Percentiles rank a stretch among this genome's conserved stretches.
Conservation (phyloP, 106 monocot genomes). For the Allium fistulosum region DNA sequence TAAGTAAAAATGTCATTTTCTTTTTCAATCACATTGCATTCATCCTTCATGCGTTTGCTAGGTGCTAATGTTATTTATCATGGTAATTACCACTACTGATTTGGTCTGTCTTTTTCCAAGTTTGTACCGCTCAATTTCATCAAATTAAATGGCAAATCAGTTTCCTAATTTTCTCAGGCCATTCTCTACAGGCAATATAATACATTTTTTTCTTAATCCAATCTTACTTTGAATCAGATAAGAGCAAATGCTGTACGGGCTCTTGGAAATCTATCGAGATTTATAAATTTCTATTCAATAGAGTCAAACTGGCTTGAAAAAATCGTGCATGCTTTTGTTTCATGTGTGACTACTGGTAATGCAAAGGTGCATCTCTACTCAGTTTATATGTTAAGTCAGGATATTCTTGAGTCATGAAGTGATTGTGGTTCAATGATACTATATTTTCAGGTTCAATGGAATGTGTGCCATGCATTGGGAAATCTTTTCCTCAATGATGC, state of each 20-base stretch:
- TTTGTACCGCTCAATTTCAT: background rate
- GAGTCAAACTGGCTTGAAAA: constrained; percentile 70
- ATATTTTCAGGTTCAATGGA: constrained; percentile 89
- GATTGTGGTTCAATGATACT: background rate
- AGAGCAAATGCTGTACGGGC: constrained; percentile 98
- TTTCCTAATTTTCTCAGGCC: too few species aligned
- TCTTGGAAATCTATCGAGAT: constrained; percentile 95
- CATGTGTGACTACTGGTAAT: constrained; percentile 99
- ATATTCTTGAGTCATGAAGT: background rate
- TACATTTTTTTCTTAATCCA: background rate
- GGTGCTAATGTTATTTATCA: background rate
- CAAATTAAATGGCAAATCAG: too few species aligned
- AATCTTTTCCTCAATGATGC: constrained; percentile 89
- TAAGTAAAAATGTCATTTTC: too few species aligned
- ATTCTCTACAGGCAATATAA: background rate
- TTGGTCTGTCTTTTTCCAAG: background rate
- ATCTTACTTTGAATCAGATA: constrained; percentile 29
- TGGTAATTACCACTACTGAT: background rate
- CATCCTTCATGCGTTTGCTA: too few species aligned
- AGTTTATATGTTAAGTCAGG: background rate
- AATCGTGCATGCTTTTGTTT: constrained; percentile 94
- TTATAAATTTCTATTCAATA: constrained; percentile 44
- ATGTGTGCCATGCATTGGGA: constrained; percentile 96
- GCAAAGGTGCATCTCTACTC: constrained; percentile 57
- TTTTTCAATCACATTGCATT: too few species aligned